A percentile compares a stretch with the other conserved stretches of the same genome.
phyloP scores from a whole-genome alignment of 108 stramenopile genomes.

The Nitzschia sp. region DNA sequence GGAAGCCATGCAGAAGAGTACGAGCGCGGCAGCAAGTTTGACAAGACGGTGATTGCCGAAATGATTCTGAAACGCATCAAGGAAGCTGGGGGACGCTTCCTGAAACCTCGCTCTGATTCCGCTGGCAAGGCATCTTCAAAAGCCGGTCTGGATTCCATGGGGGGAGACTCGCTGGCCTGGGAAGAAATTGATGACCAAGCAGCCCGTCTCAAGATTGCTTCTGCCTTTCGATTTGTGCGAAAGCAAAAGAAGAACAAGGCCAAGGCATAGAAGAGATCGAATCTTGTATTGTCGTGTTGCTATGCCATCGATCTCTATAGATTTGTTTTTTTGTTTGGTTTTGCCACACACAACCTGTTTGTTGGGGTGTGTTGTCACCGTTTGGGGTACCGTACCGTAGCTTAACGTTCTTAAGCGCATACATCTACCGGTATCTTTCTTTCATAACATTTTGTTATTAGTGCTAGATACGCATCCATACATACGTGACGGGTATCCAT shows the following conservation, averaged over 20 bases:
- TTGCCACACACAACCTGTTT: too few species aligned
- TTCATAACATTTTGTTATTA: too few species aligned
- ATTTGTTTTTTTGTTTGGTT: too few species aligned
- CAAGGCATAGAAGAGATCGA: too few species aligned
- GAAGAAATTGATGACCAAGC: slow-evolving; percentile 5
- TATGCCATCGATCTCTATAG: too few species aligned
- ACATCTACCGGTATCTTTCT: too few species aligned
- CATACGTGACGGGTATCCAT: too few species aligned
- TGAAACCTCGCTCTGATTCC: not conserved
- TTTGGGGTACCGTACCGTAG: too few species aligned
- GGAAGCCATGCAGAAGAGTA: slow-evolving; percentile 7
- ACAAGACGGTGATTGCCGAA: slow-evolving; percentile 26
- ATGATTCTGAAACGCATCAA: slow-evolving; percentile 7
- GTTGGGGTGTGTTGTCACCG: too few species aligned
- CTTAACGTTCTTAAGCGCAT: too few species aligned
- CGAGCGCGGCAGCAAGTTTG: not conserved
- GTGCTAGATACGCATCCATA: too few species aligned
- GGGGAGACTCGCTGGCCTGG: not conserved
- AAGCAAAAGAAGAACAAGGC: slow-evolving; percentile 1
- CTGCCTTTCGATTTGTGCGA: not conserved
- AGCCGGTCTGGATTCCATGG: not conserved
- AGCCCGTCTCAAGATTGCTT: not conserved
- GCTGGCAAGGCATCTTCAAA: not conserved
- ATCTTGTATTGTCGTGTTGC: too few species aligned
- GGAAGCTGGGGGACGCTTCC: slow-evolving; percentile 10